phyloP scores from a whole-genome alignment of 331 rosid species.

The Malus hybrid region DNA sequence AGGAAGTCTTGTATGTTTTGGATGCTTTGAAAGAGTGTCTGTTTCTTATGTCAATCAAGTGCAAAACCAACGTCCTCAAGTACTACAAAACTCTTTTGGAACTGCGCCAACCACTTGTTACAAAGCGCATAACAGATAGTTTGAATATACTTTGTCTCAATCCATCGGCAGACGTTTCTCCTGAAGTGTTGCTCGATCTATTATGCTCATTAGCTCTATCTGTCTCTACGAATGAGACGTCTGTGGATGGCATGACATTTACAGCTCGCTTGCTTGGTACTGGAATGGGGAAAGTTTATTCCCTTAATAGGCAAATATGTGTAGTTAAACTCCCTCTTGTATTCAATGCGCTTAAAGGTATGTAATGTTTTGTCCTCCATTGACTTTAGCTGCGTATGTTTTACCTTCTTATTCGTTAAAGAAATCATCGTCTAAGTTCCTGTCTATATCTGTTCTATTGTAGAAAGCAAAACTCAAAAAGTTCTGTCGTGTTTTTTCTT shows the following conservation, averaged over 20 bases:
- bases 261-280: slow-evolving; percentile 70
- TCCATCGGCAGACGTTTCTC: slow-evolving; percentile 40
- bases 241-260: slow-evolving; percentile 72
- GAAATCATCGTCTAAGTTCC: neutral
- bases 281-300: slow-evolving; percentile 63
- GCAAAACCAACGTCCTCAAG: slow-evolving; percentile 49
- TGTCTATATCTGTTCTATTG: neutral
- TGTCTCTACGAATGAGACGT: slow-evolving; percentile 48
- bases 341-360: slow-evolving; percentile 75
- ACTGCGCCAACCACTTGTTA: slow-evolving; percentile 57
- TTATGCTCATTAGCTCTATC: slow-evolving; percentile 51
- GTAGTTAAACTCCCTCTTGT: slow-evolving; percentile 62
- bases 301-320: slow-evolving; percentile 54
- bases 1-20: slow-evolving; percentile 59
- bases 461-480: neutral
- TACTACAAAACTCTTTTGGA: slow-evolving; percentile 66
- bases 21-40: slow-evolving; percentile 83
- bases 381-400: neutral
- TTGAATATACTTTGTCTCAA: slow-evolving; percentile 55
- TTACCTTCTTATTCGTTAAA: neutral
- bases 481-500: neutral
- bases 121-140: slow-evolving; percentile 69
- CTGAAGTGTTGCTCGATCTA: slow-evolving; percentile 59
- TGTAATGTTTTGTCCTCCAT: neutral
- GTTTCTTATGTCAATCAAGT: slow-evolving; percentile 55